Base-by-base conservation (phyloP, 2,329 filamentous ascomycete species). In the Talaromyces sp. region DNA sequence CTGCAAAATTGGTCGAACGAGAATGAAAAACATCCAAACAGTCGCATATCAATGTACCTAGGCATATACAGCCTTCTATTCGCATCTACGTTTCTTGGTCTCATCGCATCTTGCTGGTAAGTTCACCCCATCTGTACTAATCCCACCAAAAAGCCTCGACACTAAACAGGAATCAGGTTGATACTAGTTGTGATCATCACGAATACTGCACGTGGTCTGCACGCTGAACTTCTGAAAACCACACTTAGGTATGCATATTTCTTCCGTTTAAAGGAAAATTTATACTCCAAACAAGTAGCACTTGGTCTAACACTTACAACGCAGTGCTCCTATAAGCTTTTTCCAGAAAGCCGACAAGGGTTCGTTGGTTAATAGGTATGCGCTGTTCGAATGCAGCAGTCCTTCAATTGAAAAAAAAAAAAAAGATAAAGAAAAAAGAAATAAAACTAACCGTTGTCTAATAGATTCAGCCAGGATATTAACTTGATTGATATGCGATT, bases 401-500 rank as follows among this genome's bases (percentile, higher is more conserved):
- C 4, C 6, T 13, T 32, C 13, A 11, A 9, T 7, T 9, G 10
- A 32, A 32, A 32, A 32, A 32, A 32, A 31, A 31, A 8, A 31
- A 9, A 31, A 9, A 31, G 29, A 31, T 9, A 10, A 1, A 8
- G 43, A 21, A 17, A 78, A 21, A 53, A 43, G n/a, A 51, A 56
- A 27, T 60, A 3, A 41, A 60, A 6, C 24, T 56, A 17, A 56
- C 43, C 17, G 32, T 51, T 41, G 52, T 56, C 21, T 8, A 19
- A 46, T 21, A 46, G 41, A 46, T 46, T 46, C 41, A 46, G 41
- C n/a, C 41, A 79, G 61, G 77, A 79, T 60, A 64, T 79, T 58
- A 68, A 73, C 38, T 70, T 79, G 19, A 75, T 79, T 32, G 76
- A 79, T 61, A 75, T 75, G 69, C 72, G 76, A 24, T 69, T 78